Conservation (phyloP, 441 rosid genomes). For the Bocquillonia castaneifolia region DNA sequence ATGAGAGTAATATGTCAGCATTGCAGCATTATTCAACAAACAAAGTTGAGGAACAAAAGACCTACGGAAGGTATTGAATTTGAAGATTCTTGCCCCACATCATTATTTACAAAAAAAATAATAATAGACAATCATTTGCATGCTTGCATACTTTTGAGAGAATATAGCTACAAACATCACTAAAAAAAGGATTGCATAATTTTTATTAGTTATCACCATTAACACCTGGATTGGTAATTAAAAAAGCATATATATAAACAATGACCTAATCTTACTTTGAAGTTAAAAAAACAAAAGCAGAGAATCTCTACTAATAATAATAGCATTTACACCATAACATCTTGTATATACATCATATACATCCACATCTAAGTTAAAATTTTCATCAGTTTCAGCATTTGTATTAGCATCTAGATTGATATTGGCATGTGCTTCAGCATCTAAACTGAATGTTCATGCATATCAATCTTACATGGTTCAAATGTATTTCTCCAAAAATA, state of each 20-base stretch:
- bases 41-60: background rate
- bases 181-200: too few species aligned
- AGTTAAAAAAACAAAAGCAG: too few species aligned
- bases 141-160: background rate
- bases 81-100: background rate
- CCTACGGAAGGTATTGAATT: background rate
- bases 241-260: too few species aligned
- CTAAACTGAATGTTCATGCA: background rate
- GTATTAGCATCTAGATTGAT: background rate
- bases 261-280: too few species aligned
- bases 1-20: slow-evolving; percentile 10
- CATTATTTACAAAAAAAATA: background rate
- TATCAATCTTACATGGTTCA: background rate
- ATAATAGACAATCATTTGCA: background rate
- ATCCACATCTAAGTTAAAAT: background rate
- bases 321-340: background rate
- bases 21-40: background rate
- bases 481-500: background rate
- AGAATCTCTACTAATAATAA: background rate
- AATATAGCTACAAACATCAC: background rate
- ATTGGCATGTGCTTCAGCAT: background rate
- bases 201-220: background rate
- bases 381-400: background rate
- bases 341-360: background rate
- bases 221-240: background rate